These are phyloP conservation scores for Parascedosporium putredinis DNA, from an alignment of 2,329 filamentous ascomycete species.

Conservation along the genomic window DNA sequence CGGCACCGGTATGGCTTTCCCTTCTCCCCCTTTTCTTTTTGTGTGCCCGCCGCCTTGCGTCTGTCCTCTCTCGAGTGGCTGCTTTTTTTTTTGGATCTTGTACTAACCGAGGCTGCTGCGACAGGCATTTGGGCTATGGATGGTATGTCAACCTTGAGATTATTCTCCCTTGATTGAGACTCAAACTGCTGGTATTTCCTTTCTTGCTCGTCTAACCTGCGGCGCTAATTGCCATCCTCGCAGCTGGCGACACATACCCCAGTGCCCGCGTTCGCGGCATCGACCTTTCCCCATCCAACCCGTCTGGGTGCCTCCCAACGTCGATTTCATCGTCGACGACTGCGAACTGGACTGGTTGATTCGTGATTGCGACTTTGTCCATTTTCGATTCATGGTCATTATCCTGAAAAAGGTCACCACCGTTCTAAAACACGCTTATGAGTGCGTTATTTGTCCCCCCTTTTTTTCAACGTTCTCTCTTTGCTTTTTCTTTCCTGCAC, in stretches of 20 bases:
- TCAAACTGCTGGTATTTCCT: too few relatives aligned
- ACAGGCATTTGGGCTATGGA: background rate
- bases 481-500: too few relatives aligned
- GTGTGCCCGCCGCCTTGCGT: too few relatives aligned
- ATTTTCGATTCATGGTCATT: conserved; percentile 37
- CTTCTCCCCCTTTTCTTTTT: too few relatives aligned
- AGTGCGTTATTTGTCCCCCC: conserved; percentile 14
- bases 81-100: background rate
- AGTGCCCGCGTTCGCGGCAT: conserved; percentile 28
- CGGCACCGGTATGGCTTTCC: conserved; percentile 23
- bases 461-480: background rate
- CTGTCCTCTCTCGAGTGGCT: background rate
- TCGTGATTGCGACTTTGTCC: conserved; percentile 44
- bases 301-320: conserved; percentile 44
- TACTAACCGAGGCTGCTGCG: background rate
- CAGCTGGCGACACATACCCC: conserved; percentile 31
- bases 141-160: too few relatives aligned
- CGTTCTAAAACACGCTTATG: conserved; percentile 30
- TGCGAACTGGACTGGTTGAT: conserved; percentile 46
- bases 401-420: conserved; percentile 40
- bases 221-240: background rate
- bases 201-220: too few relatives aligned
- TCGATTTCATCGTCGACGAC: conserved; percentile 54
- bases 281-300: conserved; percentile 37
- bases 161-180: too few relatives aligned